Evolutionary conservation across 169 alveolate species (phyloP), one percentile per base, ranked within the genome.

Genomic region (Amoebophrya sp.): DNA sequence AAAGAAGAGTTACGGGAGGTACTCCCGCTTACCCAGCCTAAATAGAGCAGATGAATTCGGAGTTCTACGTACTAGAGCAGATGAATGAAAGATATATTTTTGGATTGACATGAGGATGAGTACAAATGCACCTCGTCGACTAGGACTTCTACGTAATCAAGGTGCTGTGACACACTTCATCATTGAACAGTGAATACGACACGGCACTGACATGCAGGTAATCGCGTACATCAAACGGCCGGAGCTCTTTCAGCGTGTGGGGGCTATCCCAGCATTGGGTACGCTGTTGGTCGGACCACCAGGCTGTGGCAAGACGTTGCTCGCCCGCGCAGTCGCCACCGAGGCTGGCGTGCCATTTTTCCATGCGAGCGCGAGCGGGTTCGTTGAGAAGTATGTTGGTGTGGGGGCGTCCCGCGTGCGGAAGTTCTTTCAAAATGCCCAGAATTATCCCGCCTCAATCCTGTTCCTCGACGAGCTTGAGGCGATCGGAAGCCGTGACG

Each of bases 221-320:
- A 65, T 65, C 33, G 83, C 12, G 33, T 65, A 65, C 83, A 26
- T 65, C 2, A 65, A 26, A 36, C 18, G n/a, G 39, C 83, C 83
- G 0, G 83, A 1, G 3, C 1, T 10, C 26, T 65, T 65, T 36
- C 83, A 26, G 39, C 18, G 18, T 29, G 39, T 65, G 39, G 83
- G 83, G 39, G 83, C 83, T 10, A 36, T 65, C 38, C 83, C 83
- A 36, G 39, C 83, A 36, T 36, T 65, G 33, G 83, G 83, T 6
- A 65, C 83, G 83, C 95, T 92, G 33, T 94, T 97, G 24, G 98
- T 97, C 26, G 99, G 99, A 29, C 97, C 98, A 34, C 96, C 98
- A 40, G 98, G 99, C 76, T 97, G 97, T 0, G 99, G 99, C 34
- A 97, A 97, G 92, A 97, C 99, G 23, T 96, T 98, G 12, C 95